Evolutionary conservation across 2,329 filamentous ascomycete species (phyloP), one percentile per base, ranked within the genome.

Genomic region (Botrytis elliptica): DNA sequence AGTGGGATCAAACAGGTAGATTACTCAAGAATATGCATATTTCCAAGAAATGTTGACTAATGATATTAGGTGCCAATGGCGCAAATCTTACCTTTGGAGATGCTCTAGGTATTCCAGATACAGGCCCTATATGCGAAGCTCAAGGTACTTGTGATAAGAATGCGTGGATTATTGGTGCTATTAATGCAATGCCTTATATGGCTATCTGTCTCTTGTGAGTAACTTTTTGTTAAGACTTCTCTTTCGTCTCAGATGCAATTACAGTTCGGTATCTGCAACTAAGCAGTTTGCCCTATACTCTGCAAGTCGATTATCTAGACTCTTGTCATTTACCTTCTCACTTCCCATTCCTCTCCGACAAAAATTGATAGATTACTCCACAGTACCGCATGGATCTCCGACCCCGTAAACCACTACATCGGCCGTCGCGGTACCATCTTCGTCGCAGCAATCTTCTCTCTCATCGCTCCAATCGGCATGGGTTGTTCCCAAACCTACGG

Each of bases 391-490:
- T 91, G 89, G 89, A 82, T 90, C 9, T 89, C 89, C 0, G 89
- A 91, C 71, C 89, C 89, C 1, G 77, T 89, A 20, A 92, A 92
- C 77, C 82, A 87, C 59, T 82, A 82, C 18, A 77, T 89, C 42
- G 90, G 89, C 55, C 88, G 90, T 57, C 87, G 89, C 70, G 88
- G 89, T 18, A 87, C 88, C 64, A 92, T 92, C 75, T 92, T 91
- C 79, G 80, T 90, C 64, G 86, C 86, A 10, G 88, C 87, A 20
- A 82, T 90, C 77, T 90, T 92, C 79, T 91, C 88, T 77, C 82
- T 91, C 2, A 77, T 91, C 18, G 83, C 89, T 1, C 87, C 88
- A 1, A 88, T 92, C 76, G 89, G 90, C 38, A 88, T 86, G 76
- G 90, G 86, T 0, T 78, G 88, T 25, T 85, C 85, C 14, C 88